Conservation (phyloP, 1,139 yeast genomes). For the Zygoascus hellenicus region DNA sequence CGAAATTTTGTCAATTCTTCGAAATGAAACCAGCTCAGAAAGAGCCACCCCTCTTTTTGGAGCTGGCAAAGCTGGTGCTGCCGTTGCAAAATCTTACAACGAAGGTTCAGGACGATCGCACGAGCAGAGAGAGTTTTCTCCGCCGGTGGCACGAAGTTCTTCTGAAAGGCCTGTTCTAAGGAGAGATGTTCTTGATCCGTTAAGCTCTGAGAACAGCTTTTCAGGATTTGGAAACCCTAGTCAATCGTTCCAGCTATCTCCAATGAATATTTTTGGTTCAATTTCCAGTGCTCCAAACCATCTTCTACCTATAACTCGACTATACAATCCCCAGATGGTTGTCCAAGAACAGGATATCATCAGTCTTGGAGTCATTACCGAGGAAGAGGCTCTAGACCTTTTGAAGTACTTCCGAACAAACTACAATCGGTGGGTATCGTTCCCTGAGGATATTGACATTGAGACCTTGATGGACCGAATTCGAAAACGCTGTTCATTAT, state of each 20-base stretch:
- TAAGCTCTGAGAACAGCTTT: constrained; percentile 1
- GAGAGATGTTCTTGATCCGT: constrained; percentile 1
- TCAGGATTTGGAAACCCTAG: constrained; percentile 40
- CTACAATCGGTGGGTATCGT: constrained; percentile 75
- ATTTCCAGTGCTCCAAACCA: constrained; percentile 32
- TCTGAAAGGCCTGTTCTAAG: background rate
- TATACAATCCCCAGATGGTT: constrained; percentile 36
- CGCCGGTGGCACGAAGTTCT: background rate
- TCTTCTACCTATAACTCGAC: constrained; percentile 44
- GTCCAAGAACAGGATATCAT: constrained; percentile 42
- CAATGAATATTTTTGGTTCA: constrained; percentile 44
- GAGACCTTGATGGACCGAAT: constrained; percentile 48
- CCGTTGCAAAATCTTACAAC: background rate
- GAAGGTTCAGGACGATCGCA: background rate
- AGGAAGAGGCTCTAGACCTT: constrained; percentile 45
- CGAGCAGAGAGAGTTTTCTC: background rate
- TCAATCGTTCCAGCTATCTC: constrained; percentile 43
- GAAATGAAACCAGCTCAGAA: background rate
- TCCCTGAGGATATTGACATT: constrained; percentile 52
- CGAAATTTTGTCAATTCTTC: constrained; percentile 21
- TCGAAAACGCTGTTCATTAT: constrained; percentile 50
- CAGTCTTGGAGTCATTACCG: constrained; percentile 45
- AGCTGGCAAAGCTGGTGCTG: background rate
- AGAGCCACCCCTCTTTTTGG: background rate
- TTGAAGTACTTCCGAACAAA: constrained; percentile 57